Evolutionary conservation across 257 asterid species (phyloP), one percentile per base, ranked within the genome.

Genomic region (Salvia splendens): DNA sequence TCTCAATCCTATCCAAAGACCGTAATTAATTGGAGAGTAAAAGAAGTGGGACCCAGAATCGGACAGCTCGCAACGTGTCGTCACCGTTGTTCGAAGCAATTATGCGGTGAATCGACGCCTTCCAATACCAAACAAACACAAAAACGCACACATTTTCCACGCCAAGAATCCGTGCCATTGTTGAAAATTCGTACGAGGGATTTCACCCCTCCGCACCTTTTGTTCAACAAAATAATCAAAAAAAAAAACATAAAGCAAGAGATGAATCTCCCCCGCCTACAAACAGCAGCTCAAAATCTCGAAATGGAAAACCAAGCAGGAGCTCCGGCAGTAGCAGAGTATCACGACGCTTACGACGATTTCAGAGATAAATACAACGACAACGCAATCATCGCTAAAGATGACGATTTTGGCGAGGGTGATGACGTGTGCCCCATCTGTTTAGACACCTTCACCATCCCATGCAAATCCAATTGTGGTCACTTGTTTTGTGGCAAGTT

Each of bases 391-490:
- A 43, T 15, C 7, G 42, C 7, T 38, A 8, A 38, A 38, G 47
- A 48, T 36, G 65, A 24, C 6, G 67, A 61, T 53, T 82, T 86
- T 2, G 73, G 42, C 42, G 42, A 6, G 8, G 42, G 40, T 58
- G 93, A 82, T 60, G 90, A 86, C 54, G 85, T 84, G 0, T 84
- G 94, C 77, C 85, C 94, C 10, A 84, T 86, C 64, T 86, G 94
- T 72, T 86, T 86, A 51, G 90, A 83, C 38, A 66, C 59, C 10
- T 86, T 86, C 80, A 40, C 66, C 32, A 36, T 80, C 30, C 85
- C 94, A 3, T 84, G 88, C 63, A 79, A 75, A 72, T 80, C 95
- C 1, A 82, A 78, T 67, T 84, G 95, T 42, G 95, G 86, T 16
- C 88, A 84, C 77, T 87, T 87, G 88, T 86, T 77, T 67, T 86